phyloP scores from a whole-genome alignment of 345 rosid genomes.

The Gossypium ekmanianum region DNA sequence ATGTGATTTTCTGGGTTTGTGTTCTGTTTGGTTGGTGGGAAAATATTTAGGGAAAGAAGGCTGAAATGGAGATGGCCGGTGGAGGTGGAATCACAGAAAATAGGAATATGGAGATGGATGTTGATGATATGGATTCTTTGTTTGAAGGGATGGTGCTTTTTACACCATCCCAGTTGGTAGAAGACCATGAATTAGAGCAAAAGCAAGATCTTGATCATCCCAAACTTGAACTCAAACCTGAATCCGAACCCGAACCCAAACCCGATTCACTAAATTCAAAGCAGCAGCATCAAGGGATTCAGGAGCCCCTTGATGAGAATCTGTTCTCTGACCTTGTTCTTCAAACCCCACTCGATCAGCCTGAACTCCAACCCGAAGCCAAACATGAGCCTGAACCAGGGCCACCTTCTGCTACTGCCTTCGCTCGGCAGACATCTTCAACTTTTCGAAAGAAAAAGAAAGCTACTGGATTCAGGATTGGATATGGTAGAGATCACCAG shows the following conservation, averaged over 20 bases:
- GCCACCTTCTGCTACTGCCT: conserved; percentile 14
- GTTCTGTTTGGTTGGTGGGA: not conserved
- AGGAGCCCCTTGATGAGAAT: conserved; percentile 63
- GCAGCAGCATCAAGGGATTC: conserved; percentile 14
- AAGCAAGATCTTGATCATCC: conserved; percentile 11
- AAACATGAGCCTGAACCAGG: conserved; percentile 16
- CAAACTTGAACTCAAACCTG: not conserved
- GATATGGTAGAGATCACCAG: conserved; percentile 53
- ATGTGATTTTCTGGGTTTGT: not conserved
- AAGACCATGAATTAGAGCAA: not conserved
- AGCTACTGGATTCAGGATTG: conserved; percentile 65
- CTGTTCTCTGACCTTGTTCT: conserved; percentile 75
- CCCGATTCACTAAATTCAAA: conserved; percentile 14
- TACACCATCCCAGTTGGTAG: conserved; percentile 46
- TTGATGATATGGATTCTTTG: conserved; percentile 64
- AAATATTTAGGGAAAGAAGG: conserved; percentile 2
- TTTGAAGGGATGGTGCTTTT: conserved; percentile 89
- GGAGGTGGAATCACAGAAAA: conserved; percentile 17
- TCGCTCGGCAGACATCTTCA: conserved; percentile 42
- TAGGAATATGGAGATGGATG: conserved; percentile 31
- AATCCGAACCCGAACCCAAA: conserved; percentile 1
- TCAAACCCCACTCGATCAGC: conserved; percentile 30
- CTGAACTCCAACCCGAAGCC: conserved; percentile 15
- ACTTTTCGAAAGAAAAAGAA: conserved; percentile 63
- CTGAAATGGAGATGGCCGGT: not conserved